Evolutionary conservation across 768 basidiomycete species (phyloP), one percentile per base, ranked within the genome.

Genomic region (Boletus subcaerulescens): DNA sequence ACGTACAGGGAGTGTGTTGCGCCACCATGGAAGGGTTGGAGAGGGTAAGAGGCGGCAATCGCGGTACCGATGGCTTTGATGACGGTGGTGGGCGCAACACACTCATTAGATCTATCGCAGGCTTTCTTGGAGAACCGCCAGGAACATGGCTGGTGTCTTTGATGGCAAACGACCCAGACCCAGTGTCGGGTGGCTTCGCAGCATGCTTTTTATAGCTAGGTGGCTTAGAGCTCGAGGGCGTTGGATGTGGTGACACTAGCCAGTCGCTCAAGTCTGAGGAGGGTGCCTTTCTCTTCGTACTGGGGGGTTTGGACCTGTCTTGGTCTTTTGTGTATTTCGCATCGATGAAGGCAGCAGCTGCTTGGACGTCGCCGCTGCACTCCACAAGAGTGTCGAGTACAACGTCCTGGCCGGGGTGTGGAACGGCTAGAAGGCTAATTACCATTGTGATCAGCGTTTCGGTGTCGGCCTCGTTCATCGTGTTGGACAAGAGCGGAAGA

Each of bases 1-100:
- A 65, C 1, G 91, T 91, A 56, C 88, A 91, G 0, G 91, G 87
- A 0, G 82, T 87, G 65, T 92, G 80, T 59, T 82, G 65, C 26
- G 85, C 77, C 3, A 93, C 82, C 71, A 89, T 74, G 17, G 75
- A 69, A 17, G 90, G 83, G 44, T 75, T 86, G 7, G 79, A 73
- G 3, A 93, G 80, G 3, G 75, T 79, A 29, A 92, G 68, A 7
- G 89, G 89, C n/a, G 79, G 73, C 24, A 82, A 68, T 48, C 79
- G 76, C 6, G 60, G 60, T 38, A 52, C 33, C 15, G 52, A 57
- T 35, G 69, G 69, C 31, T 76, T 73, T 17, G 74, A 65, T 7
- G 70, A 48, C 4, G 75, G 76, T 43, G 84, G 77, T 48, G 78
- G 80, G 13, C 76, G 77, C 36, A 89, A 65, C n/a, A 87, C 68